Base-by-base conservation (phyloP, 1,284 basidiomycete species). In the Ustilago vetiveriae region DNA sequence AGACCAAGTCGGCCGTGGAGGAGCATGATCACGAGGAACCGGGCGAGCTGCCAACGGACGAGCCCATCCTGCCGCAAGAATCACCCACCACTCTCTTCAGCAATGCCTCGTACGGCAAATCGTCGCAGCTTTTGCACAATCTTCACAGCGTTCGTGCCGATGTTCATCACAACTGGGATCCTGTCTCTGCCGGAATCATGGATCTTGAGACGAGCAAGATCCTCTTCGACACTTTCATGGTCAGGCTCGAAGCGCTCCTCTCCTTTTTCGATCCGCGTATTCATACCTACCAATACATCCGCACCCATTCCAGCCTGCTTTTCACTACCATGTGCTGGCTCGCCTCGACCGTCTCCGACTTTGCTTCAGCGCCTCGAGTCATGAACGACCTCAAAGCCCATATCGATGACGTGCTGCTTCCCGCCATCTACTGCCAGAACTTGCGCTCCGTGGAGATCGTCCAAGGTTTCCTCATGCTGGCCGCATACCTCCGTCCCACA, bases 321-420 rank as follows among this genome's bases (percentile, higher is more conserved):
- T 59, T 69, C 35, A 64, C 53, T 13, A 63, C 56, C 55, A 69
- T 69, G 59, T 69, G 66, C 37, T 63, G 55, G 56, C 50, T 63
- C 4, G 62, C 60, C 26, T 49, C 66, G 27, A 53, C 59, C 26
- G 66, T 65, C 39, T 50, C 54, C 14, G 41, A 45, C 36, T 50
- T 66, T 27, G 51, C 63, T 11, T 6, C 42, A 26, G 56, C 63
- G n/a, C 19, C 41, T 35, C 63, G 56, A 22, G 26, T 59, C 35
- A 51, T 54, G 51, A 38, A 30, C 27, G 51, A 52, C 14, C 63
- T 66, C 51, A 66, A 66, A 30, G 21, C 21, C 14, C 66, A 69
- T 38, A 58, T 69, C 43, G 59, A 69, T 45, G 53, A 49, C 14
- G 52, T 65, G 6, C 50, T 69, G 4, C 56, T 69, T 6, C 66